Evolutionary conservation across 2,329 filamentous ascomycete genomes (phyloP).

Genomic region (Penicillium griseofulvum): DNA sequence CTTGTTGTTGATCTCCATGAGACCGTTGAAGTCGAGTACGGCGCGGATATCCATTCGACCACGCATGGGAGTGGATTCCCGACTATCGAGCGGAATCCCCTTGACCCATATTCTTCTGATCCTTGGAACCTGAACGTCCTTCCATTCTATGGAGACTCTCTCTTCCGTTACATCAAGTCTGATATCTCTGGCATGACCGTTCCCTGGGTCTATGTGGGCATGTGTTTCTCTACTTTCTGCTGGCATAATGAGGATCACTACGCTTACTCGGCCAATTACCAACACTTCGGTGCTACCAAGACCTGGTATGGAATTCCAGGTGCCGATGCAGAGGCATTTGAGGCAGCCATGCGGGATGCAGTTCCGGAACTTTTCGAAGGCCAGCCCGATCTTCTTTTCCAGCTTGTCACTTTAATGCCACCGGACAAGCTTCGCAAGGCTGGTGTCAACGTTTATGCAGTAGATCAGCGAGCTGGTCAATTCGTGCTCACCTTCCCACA

Average conservation of each 20-base stretch:
- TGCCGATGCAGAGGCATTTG: slow-evolving; percentile 90
- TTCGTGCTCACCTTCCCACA: slow-evolving; percentile 96
- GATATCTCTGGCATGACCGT: slow-evolving; percentile 99
- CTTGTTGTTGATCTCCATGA: slow-evolving; percentile 91
- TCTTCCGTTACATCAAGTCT: slow-evolving; percentile 96
- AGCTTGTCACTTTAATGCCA: slow-evolving; percentile 91
- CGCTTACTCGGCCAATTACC: slow-evolving; percentile 95
- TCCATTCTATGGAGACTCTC: slow-evolving; percentile 82
- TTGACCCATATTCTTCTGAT: slow-evolving; percentile 81
- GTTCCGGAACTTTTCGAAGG: slow-evolving; percentile 96
- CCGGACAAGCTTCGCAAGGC: slow-evolving; percentile 91
- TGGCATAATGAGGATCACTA: slow-evolving; percentile 99
- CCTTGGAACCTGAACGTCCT: slow-evolving; percentile 95
- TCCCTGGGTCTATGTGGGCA: slow-evolving; percentile 97
- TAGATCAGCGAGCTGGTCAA: slow-evolving; percentile 95
- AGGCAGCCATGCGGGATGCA: slow-evolving; percentile 89
- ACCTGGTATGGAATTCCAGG: slow-evolving; percentile 99
- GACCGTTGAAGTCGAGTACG: slow-evolving; percentile 96
- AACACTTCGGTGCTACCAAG: slow-evolving; percentile 96
- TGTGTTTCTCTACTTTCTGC: slow-evolving; percentile 99
- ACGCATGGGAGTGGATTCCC: slow-evolving; percentile 97
- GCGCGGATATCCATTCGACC: slow-evolving; percentile 95
- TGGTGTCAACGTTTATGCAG: slow-evolving; percentile 85
- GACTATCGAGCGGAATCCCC: slow-evolving; percentile 85
- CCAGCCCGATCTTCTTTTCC: slow-evolving; percentile 92